Evolutionary conservation across 1,284 basidiomycete genomes (phyloP).

Genomic region (Naganishia liquefaciens): DNA sequence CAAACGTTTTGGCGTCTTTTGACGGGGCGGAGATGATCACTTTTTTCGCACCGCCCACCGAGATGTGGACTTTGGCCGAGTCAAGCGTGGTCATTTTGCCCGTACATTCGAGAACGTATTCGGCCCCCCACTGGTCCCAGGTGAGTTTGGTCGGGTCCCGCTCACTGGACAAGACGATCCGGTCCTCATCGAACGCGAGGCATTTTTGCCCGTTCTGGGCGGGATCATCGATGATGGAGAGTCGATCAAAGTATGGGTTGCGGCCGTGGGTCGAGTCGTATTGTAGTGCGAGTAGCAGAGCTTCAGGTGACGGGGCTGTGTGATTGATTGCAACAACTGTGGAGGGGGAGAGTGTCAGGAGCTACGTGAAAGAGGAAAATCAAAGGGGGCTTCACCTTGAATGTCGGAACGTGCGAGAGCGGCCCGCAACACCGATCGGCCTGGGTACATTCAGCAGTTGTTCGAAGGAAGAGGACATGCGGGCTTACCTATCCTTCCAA

Average conservation of each 20-base stretch:
- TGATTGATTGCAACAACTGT: constrained; percentile 55
- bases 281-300: constrained; percentile 49
- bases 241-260: constrained; percentile 43
- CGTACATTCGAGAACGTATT: constrained; percentile 53
- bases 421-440: constrained; percentile 40
- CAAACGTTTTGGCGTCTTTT: constrained; percentile 39
- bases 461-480: background rate
- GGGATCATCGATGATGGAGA: constrained; percentile 38
- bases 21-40: constrained; percentile 55
- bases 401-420: constrained; percentile 39
- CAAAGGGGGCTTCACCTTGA: constrained; percentile 21
- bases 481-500: constrained; percentile 52
- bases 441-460: constrained; percentile 11
- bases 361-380: constrained; percentile 7
- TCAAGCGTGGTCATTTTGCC: constrained; percentile 52
- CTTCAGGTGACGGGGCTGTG: constrained; percentile 51
- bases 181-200: constrained; percentile 46
- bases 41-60: constrained; percentile 49
- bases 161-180: constrained; percentile 52
- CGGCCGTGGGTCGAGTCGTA: constrained; percentile 55
- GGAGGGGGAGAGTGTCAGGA: constrained; percentile 41
- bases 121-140: constrained; percentile 50
- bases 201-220: constrained; percentile 44
- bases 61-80: constrained; percentile 49
- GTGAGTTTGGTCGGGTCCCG: constrained; percentile 50